Evolutionary conservation across 352 stramenopile genomes (phyloP).

Genomic region (Phytophthora nicotianae): DNA sequence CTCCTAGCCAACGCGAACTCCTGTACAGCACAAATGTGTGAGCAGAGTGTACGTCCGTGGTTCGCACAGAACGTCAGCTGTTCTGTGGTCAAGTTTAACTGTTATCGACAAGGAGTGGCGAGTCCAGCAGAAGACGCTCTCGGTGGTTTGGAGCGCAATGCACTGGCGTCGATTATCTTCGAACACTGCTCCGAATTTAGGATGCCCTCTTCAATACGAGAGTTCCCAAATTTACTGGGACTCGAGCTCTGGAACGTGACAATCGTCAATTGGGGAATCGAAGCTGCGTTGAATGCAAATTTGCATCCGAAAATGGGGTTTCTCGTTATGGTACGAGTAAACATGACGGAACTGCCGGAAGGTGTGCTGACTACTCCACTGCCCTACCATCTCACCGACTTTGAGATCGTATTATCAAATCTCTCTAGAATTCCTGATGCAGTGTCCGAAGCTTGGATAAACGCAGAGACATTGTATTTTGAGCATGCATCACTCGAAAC

Average conservation of each 20-base stretch:
- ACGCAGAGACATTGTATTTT: conserved; percentile 1
- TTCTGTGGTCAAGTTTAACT: conserved; percentile 41
- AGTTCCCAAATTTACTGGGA: conserved; percentile 49
- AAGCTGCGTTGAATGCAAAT: conserved; percentile 35
- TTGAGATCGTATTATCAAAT: conserved; percentile 43
- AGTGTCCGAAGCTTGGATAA: conserved; percentile 31
- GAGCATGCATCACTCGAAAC: conserved; percentile 1
- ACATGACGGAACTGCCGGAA: conserved; percentile 46
- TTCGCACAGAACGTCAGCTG: conserved; percentile 37
- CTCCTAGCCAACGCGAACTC: not conserved
- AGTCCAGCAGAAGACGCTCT: conserved; percentile 8
- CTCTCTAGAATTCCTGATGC: conserved; percentile 26
- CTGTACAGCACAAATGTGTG: conserved; percentile 10
- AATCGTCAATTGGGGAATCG: conserved; percentile 32
- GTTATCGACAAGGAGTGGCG: conserved; percentile 18
- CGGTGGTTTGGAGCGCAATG: conserved; percentile 23
- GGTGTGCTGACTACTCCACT: conserved; percentile 33
- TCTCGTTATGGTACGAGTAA: conserved; percentile 42
- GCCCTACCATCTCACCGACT: conserved; percentile 39
- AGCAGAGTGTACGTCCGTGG: conserved; percentile 36
- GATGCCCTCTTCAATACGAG: conserved; percentile 32
- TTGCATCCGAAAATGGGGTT: conserved; percentile 35
- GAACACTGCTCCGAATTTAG: conserved; percentile 41
- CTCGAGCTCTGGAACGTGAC: conserved; percentile 64
- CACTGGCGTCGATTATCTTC: conserved; percentile 38